phyloP scores from a whole-genome alignment of 1,284 basidiomycete genomes.

The Trichosporon sp. region DNA sequence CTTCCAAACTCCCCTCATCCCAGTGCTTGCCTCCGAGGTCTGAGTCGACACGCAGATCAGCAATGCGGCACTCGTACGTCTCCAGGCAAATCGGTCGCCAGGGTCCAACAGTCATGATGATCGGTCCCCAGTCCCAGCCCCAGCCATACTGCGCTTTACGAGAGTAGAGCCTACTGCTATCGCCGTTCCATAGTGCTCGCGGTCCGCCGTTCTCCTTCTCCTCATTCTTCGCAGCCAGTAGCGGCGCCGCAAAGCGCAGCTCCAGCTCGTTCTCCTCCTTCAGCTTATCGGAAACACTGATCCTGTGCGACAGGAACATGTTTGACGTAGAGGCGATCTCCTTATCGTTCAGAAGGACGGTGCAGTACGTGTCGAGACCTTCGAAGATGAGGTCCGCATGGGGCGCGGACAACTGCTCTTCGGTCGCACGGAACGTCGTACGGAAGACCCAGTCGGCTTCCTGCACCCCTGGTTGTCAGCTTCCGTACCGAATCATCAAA shows the following conservation, averaged over 20 bases:
- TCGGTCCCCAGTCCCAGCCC: conserved; percentile 56
- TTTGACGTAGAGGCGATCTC: conserved; percentile 60
- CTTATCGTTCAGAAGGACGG: conserved; percentile 63
- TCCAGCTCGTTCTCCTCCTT: conserved; percentile 61
- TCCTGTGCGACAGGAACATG: conserved; percentile 69
- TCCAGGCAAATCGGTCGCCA: conserved; percentile 57
- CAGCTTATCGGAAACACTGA: conserved; percentile 56
- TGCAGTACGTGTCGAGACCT: conserved; percentile 79
- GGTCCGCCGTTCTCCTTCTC: conserved; percentile 40
- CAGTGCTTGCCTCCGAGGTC: conserved; percentile 15
- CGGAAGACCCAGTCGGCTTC: conserved; percentile 81
- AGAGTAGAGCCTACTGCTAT: conserved; percentile 75
- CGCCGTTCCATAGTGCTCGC: conserved; percentile 60
- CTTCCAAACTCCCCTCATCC: conserved; percentile 1
- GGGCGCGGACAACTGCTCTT: conserved; percentile 51
- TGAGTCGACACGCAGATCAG: conserved; percentile 55
- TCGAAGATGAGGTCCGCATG: conserved; percentile 70
- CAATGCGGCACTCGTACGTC: conserved; percentile 59
- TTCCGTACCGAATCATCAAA: too few relatives aligned
- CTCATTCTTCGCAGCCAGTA: conserved; percentile 56
- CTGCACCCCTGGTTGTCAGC: conserved; percentile 62
- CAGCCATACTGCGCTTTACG: conserved; percentile 77
- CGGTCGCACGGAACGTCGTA: conserved; percentile 57
- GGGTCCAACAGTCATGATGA: conserved; percentile 46
- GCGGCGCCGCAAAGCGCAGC: conserved; percentile 68